Conservation (phyloP, 2,329 filamentous ascomycete species). For the Tolypocladium inflatum region DNA sequence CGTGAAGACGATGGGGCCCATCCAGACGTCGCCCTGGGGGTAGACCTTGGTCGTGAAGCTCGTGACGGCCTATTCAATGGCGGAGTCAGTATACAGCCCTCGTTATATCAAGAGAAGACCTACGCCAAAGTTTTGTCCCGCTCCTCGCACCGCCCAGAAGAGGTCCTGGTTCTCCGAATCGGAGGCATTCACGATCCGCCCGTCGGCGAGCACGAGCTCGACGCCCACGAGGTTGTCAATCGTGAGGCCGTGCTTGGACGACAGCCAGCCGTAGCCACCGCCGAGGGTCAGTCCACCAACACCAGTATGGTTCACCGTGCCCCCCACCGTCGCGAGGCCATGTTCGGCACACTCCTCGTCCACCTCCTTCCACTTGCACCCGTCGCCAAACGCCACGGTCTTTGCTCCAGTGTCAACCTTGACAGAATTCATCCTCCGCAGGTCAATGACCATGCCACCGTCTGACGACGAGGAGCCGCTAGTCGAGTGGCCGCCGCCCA, state of each 20-base stretch:
- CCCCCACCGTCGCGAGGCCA: constrained; percentile 49
- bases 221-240: constrained; percentile 30
- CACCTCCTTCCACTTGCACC: constrained; percentile 43
- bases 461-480: constrained; percentile 36
- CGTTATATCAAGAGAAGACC: neutral
- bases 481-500: constrained; percentile 47
- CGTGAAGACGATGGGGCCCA: constrained; percentile 16
- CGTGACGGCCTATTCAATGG: constrained; percentile 15
- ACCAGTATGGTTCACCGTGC: constrained; percentile 53
- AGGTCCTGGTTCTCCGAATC: constrained; percentile 30
- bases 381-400: constrained; percentile 40
- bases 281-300: constrained; percentile 49
- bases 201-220: constrained; percentile 29
- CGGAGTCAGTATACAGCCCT: neutral
- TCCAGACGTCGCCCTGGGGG: constrained; percentile 21
- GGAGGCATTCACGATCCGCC: constrained; percentile 26
- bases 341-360: constrained; percentile 39
- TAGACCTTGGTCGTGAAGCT: constrained; percentile 24
- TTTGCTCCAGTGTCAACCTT: constrained; percentile 33
- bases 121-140: constrained; percentile 32
- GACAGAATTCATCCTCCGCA: constrained; percentile 39
- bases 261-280: constrained; percentile 49
- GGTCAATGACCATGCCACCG: constrained; percentile 46
- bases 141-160: constrained; percentile 31
- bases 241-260: constrained; percentile 40